Percentiles rank a stretch among this genome's conserved stretches.
These are phyloP conservation scores for Parafenestella ontariensis DNA, from an alignment of 2,329 filamentous ascomycete genomes.

Conservation along the genomic window DNA sequence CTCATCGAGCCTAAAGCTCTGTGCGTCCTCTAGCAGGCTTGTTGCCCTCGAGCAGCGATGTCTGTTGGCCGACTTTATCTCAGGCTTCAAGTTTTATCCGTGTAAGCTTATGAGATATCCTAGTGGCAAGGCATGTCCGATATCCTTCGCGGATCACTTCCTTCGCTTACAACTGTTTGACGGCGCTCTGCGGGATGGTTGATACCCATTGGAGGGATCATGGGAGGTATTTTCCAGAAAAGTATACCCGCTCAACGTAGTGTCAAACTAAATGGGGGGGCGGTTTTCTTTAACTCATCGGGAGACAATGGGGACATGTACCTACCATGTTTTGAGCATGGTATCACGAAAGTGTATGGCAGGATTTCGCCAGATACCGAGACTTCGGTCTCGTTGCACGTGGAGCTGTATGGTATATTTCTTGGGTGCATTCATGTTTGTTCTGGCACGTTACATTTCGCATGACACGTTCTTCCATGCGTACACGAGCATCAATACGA, in stretches of 20 bases:
- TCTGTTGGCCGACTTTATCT: not conserved
- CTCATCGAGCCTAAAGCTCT: not conserved
- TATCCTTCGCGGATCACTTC: not conserved
- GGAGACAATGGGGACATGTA: not conserved
- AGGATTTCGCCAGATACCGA: not conserved
- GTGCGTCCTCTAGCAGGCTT: not conserved
- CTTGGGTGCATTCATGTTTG: not conserved
- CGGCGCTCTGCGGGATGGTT: not conserved
- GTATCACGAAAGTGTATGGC: not conserved
- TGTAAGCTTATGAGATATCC: not conserved
- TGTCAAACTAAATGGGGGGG: not conserved
- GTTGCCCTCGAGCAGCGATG: not conserved
- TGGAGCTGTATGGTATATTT: not conserved
- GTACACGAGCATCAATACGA: not conserved
- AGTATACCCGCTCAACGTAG: not conserved
- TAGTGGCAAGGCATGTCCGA: not conserved
- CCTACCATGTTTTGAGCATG: not conserved
- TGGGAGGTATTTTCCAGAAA: constrained; percentile 2
- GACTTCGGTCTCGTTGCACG: not conserved
- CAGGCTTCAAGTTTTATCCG: not conserved
- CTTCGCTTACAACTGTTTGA: not conserved
- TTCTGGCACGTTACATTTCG: not conserved
- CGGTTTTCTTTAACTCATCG: not conserved
- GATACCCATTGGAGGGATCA: not conserved
- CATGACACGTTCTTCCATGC: not conserved